Conservation (phyloP, 2,329 filamentous ascomycete genomes). For the Grosmannia serpens region DNA sequence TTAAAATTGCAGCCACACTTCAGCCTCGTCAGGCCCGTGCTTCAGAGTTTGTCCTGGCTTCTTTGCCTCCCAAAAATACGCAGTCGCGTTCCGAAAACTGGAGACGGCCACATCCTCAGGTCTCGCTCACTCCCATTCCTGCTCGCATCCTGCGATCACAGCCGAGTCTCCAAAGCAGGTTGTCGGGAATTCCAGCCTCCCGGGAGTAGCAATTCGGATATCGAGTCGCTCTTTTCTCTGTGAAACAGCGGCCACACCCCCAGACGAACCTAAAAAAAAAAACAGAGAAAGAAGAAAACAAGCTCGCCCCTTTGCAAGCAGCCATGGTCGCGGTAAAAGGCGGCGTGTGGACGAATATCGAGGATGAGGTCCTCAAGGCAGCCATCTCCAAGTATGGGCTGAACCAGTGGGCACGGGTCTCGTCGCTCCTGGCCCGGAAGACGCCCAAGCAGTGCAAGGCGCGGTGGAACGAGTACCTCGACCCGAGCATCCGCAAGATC, state of each 20-base stretch:
- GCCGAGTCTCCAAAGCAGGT: not conserved
- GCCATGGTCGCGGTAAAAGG: slow-evolving; percentile 63
- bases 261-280: too few relatives aligned
- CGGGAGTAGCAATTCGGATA: not conserved
- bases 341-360: slow-evolving; percentile 65
- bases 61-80: not conserved
- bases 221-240: not conserved
- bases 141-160: not conserved
- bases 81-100: not conserved
- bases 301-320: slow-evolving; percentile 5
- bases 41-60: not conserved
- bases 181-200: too few relatives aligned
- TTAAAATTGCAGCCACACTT: slow-evolving; percentile 8
- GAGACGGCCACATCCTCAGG: not conserved
- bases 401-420: slow-evolving; percentile 97
- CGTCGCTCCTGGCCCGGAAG: slow-evolving; percentile 90
- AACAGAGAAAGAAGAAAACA: too few relatives aligned
- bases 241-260: not conserved
- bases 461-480: slow-evolving; percentile 95
- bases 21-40: slow-evolving; percentile 10
- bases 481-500: slow-evolving; percentile 95
- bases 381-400: slow-evolving; percentile 89
- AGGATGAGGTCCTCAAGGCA: slow-evolving; percentile 96
- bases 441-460: slow-evolving; percentile 99
- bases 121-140: not conserved